Conservation (phyloP, 2,329 filamentous ascomycete genomes). For the Venturia asperata region DNA sequence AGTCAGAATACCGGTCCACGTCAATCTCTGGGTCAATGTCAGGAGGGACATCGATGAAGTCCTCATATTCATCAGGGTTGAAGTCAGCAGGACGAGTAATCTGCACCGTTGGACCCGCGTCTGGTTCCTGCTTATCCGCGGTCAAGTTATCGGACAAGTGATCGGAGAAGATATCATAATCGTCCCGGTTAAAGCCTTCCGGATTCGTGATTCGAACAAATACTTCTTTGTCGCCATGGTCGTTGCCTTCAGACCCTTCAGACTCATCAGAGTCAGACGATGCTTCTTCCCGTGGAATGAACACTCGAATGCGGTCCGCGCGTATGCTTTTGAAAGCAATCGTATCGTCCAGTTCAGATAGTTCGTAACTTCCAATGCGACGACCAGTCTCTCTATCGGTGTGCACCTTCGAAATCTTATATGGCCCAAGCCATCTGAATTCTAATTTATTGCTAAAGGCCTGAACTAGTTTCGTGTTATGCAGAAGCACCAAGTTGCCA, state of each 20-base stretch:
- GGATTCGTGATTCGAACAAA: no score
- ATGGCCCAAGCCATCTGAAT: not conserved
- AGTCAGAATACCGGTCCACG: not conserved
- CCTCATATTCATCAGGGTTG: not conserved
- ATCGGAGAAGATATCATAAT: not conserved
- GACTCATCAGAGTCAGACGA: not conserved
- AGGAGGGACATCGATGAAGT: not conserved
- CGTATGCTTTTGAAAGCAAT: not conserved
- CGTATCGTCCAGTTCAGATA: not conserved
- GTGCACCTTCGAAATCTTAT: not conserved
- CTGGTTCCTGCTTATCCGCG: not conserved
- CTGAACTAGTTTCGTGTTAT: no score
- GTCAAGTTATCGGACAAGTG: not conserved
- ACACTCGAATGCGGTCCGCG: no score
- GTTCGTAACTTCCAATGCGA: not conserved
- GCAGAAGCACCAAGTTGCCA: no score
- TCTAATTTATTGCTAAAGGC: no score
- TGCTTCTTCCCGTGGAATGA: not conserved
- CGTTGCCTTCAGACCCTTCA: not conserved
- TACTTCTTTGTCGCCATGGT: not conserved
- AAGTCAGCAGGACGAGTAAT: not conserved
- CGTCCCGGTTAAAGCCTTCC: not conserved
- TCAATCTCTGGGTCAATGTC: not conserved
- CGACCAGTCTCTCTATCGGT: not conserved
- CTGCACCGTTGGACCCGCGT: not conserved